Percentiles rank a stretch among this genome's conserved stretches.
Conservation (phyloP, 1,139 yeast genomes). For the Groenewaldozyma sp. region DNA sequence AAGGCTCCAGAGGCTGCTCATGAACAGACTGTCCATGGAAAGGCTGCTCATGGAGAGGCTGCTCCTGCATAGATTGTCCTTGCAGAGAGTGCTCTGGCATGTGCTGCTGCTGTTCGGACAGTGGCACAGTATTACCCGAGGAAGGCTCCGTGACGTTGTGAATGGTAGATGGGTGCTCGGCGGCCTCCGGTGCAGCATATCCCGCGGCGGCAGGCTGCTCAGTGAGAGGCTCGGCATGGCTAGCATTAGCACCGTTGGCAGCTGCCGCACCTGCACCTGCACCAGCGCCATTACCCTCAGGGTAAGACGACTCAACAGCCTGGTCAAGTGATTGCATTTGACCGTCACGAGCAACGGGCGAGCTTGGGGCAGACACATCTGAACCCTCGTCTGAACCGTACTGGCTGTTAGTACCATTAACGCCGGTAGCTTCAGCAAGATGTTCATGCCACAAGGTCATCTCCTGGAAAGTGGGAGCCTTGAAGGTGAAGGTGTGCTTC, state of each 20-base stretch:
- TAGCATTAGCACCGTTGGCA: neutral
- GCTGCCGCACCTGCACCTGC: conserved; percentile 1
- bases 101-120: too few relatives aligned
- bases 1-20: too few relatives aligned
- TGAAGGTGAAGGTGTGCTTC: conserved; percentile 36
- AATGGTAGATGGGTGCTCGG: neutral
- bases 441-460: conserved; percentile 39
- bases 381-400: neutral
- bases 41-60: too few relatives aligned
- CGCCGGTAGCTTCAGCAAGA: conserved; percentile 18
- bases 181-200: conserved; percentile 5
- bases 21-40: too few relatives aligned
- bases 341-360: conserved; percentile 4
- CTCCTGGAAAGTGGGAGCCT: conserved; percentile 39
- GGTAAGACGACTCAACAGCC: too few relatives aligned
- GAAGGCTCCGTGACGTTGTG: neutral
- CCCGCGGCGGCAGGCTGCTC: neutral
- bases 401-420: conserved; percentile 11
- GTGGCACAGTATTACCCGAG: too few relatives aligned
- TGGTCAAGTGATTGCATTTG: neutral
- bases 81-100: too few relatives aligned
- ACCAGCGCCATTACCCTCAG: neutral
- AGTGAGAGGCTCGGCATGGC: neutral
- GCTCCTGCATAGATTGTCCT: too few relatives aligned
- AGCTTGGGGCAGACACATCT: conserved; percentile 3